These are phyloP conservation scores for Breynia disticha DNA, from an alignment of 441 rosid genomes.

Conservation along the genomic window DNA sequence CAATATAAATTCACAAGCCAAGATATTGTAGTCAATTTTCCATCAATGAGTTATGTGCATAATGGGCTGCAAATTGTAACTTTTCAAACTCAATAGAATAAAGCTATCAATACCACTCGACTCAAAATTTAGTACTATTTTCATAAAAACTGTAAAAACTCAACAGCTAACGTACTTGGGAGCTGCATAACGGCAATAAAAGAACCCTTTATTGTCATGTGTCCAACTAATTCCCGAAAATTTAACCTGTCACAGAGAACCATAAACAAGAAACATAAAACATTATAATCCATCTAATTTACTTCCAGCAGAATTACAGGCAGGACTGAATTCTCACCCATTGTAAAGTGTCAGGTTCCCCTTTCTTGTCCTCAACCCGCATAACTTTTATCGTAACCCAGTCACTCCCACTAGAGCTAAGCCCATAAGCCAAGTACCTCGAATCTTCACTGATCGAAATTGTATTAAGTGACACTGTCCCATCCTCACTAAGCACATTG, in stretches of 20 bases:
- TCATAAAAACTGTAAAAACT: not conserved
- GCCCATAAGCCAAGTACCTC: constrained; percentile 67
- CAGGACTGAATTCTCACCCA: constrained; percentile 52
- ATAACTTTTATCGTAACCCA: constrained; percentile 78
- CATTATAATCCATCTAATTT: not conserved
- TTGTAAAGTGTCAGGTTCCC: constrained; percentile 57
- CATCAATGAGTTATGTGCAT: not conserved
- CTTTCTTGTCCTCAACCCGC: constrained; percentile 55
- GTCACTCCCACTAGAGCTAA: constrained; percentile 91
- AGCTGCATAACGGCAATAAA: constrained; percentile 86
- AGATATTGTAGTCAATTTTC: not conserved
- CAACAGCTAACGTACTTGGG: constrained; percentile 49
- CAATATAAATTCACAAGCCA: not conserved
- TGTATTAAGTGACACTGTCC: constrained; percentile 60
- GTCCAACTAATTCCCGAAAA: constrained; percentile 77
- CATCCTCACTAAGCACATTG: constrained; percentile 73
- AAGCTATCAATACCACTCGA: not conserved
- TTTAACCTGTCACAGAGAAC: constrained; percentile 47
- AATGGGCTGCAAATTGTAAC: not conserved
- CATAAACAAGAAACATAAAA: not conserved
- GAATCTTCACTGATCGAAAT: constrained; percentile 66
- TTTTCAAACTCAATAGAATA: not conserved
- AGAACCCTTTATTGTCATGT: constrained; percentile 75
- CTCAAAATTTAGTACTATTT: not conserved
- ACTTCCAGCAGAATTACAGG: not conserved